These are phyloP conservation scores for Xylaria sp. DNA, from an alignment of 495 filamentous ascomycete species.

Conservation along the genomic window DNA sequence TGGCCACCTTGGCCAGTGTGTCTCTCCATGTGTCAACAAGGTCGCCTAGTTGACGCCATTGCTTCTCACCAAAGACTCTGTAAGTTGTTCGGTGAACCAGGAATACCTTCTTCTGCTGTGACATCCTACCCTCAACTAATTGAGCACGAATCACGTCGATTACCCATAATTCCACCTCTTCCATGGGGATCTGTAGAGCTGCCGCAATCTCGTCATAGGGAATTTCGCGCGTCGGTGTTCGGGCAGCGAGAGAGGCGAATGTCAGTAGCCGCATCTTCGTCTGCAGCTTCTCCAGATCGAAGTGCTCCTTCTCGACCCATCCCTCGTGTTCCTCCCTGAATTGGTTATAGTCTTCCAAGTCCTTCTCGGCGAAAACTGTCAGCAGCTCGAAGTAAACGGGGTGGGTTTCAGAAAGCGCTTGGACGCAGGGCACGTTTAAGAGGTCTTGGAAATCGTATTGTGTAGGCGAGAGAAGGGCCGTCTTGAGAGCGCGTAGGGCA, in stretches of 20 bases:
- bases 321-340: conserved; percentile 85
- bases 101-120: conserved; percentile 89
- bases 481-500: conserved; percentile 81
- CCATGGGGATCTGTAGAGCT: conserved; percentile 76
- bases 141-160: conserved; percentile 96
- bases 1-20: conserved; percentile 75
- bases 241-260: conserved; percentile 84
- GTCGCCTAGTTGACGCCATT: conserved; percentile 93
- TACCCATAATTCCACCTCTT: conserved; percentile 96
- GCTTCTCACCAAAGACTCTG: conserved; percentile 95
- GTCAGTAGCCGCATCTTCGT: conserved; percentile 96
- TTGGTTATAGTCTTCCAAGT: conserved; percentile 92
- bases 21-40: conserved; percentile 88
- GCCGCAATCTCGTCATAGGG: conserved; percentile 83
- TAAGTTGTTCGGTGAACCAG: conserved; percentile 93
- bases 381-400: conserved; percentile 86
- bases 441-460: conserved; percentile 96
- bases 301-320: conserved; percentile 74
- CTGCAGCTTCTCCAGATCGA: conserved; percentile 68
- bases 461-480: conserved; percentile 73
- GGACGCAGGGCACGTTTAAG: conserved; percentile 82
- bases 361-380: conserved; percentile 92
- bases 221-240: conserved; percentile 79
- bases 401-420: conserved; percentile 83
- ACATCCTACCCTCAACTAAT: conserved; percentile 92